Evolutionary conservation across 2,329 filamentous ascomycete species (phyloP), one percentile per base, ranked within the genome.

Genomic region (Ophiostoma triangulosporum): DNA sequence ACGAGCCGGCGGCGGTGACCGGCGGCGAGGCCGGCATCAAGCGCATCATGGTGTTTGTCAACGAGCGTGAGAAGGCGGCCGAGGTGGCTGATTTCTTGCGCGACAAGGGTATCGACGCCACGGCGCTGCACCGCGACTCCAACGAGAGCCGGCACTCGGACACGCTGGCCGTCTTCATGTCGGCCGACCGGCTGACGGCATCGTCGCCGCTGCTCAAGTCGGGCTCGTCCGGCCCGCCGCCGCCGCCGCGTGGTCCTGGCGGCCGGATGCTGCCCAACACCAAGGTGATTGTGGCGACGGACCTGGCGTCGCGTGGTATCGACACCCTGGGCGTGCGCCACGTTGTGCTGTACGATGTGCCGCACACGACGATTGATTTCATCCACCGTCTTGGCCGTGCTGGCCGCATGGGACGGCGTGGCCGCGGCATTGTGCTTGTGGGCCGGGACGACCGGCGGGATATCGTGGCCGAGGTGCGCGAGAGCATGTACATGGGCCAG

Each of bases 361-460:
- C 93, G 4, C 91, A 97, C 65, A 95, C 88, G 0, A 95, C 89
- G 0, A 94, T 98, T 56, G 94, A 98, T 68, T 98, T 98, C 63
- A 96, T 98, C 63, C 94, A 98, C 68, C 84, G 94, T 15, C 79
- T 97, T 4, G 93, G 93, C 15, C 79, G 93, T 54, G 88, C 93
- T 1, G 93, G 93, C 0, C 80, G 93, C 32, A 97, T 97, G 88
- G 89, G 89, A 3, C 79, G 89, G 57, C 78, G 93, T 65, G 93
- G 93, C 15, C 77, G 90, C 54, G 93, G 89, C 20, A 83, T 97
- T 59, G 90, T 97, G 27, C 72, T 98, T 33, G 87, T 96, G 1
- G 91, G 90, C 57, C 91, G 86, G 66, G 79, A 89, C 57, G 93
- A 97, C 66, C 75, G 93, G 52, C 86, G 85, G 64, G 91, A 97